Conservation (phyloP, 352 stramenopile species). For the Phytophthora pisi region DNA sequence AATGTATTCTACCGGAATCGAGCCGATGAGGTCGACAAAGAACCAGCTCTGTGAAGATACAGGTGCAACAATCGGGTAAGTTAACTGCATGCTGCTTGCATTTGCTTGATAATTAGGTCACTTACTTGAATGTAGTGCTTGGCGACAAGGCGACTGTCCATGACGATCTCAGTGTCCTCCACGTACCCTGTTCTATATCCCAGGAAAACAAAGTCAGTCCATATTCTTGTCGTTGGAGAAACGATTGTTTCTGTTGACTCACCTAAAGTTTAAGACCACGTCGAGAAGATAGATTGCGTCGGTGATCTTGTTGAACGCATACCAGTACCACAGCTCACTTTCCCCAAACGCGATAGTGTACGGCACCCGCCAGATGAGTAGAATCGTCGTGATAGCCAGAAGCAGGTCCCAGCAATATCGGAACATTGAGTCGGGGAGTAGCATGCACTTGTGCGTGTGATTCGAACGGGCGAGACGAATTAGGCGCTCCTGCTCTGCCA, state of each 20-base stretch:
- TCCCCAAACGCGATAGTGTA: constrained; percentile 65
- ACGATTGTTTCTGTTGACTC: neutral
- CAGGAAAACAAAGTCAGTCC: neutral
- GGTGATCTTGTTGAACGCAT: constrained; percentile 54
- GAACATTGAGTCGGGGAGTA: constrained; percentile 45
- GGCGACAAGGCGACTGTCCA: constrained; percentile 57
- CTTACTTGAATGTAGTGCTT: constrained; percentile 53
- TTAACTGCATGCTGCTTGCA: neutral
- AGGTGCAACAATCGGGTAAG: neutral
- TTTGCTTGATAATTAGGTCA: neutral
- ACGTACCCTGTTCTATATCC: constrained; percentile 57
- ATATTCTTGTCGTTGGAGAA: neutral
- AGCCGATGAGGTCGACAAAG: constrained; percentile 57
- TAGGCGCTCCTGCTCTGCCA: constrained; percentile 55
- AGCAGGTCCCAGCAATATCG: constrained; percentile 63
- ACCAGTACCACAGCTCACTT: constrained; percentile 46
- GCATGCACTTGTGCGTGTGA: constrained; percentile 51
- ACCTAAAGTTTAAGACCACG: constrained; percentile 65
- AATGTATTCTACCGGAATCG: constrained; percentile 61
- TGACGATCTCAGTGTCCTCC: constrained; percentile 57
- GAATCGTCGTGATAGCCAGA: constrained; percentile 56
- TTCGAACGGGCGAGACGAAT: constrained; percentile 40
- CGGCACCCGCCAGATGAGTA: constrained; percentile 63
- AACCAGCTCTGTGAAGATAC: constrained; percentile 48
- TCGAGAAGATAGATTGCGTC: constrained; percentile 60